A percentile compares a stretch with the other conserved stretches of the same genome.
Conservation (phyloP, 371 early-diverging fungal genomes). For the Saksenaea vasiformis region DNA sequence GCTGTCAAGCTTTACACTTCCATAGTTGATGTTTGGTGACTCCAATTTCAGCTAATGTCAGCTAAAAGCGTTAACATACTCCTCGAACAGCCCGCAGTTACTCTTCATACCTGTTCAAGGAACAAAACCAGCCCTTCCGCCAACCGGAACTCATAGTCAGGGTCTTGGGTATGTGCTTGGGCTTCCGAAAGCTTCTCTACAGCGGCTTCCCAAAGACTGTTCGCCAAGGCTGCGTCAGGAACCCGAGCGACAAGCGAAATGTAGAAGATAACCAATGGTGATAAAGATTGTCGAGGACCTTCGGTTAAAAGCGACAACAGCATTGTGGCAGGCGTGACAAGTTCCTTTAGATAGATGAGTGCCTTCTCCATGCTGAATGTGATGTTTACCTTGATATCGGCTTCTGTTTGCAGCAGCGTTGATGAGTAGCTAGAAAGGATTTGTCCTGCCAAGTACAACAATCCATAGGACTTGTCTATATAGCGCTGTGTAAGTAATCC, state of each 20-base stretch:
- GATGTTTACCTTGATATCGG: neutral
- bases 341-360: conserved; percentile 12
- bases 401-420: neutral
- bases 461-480: conserved; percentile 12
- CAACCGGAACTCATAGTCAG: neutral
- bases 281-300: conserved; percentile 11
- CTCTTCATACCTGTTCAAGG: conserved; percentile 14
- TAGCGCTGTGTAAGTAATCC: too few relatives aligned
- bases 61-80: neutral
- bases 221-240: conserved; percentile 6
- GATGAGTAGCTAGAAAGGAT: conserved; percentile 12
- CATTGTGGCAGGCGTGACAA: conserved; percentile 14
- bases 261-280: conserved; percentile 17
- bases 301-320: conserved; percentile 17
- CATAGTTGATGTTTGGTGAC: neutral
- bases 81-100: neutral
- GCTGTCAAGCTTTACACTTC: neutral
- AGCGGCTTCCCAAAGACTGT: conserved; percentile 20
- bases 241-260: conserved; percentile 14
- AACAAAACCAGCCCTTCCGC: conserved; percentile 3
- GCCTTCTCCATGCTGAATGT: too few relatives aligned
- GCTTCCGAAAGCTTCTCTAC: conserved; percentile 8
- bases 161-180: neutral
- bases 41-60: neutral
- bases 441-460: conserved; percentile 23